Evolutionary conservation across 2,329 filamentous ascomycete genomes (phyloP).

Genomic region (Talaromyces islandicus): DNA sequence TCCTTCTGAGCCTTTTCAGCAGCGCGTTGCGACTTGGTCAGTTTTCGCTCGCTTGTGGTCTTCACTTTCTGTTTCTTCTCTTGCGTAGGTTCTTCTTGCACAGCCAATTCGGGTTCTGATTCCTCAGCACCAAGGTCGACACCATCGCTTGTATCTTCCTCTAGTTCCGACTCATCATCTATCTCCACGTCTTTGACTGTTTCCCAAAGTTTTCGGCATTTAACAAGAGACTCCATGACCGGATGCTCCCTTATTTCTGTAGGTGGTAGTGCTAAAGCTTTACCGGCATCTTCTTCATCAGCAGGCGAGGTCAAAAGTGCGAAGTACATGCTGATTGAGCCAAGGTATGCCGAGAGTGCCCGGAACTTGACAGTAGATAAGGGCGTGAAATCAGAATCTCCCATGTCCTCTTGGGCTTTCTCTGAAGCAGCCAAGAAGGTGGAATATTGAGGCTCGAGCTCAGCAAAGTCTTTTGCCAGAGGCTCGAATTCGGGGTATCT

Average conservation of each 20-base stretch:
- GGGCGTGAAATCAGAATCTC: slow-evolving; percentile 37
- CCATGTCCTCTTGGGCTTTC: slow-evolving; percentile 44
- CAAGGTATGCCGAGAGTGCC: slow-evolving; percentile 78
- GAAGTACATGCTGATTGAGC: slow-evolving; percentile 87
- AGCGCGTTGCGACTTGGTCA: slow-evolving; percentile 45
- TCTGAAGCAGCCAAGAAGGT: slow-evolving; percentile 55
- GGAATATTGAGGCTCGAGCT: slow-evolving; percentile 59
- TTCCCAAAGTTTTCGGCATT: slow-evolving; percentile 75
- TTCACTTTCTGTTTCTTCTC: slow-evolving; percentile 25
- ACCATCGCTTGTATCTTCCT: slow-evolving; percentile 11
- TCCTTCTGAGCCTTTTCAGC: slow-evolving; percentile 50
- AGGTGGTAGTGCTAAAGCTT: slow-evolving; percentile 60
- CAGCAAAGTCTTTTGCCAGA: slow-evolving; percentile 70
- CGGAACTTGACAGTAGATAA: slow-evolving; percentile 68
- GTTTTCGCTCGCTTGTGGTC: slow-evolving; percentile 34
- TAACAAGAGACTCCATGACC: slow-evolving; percentile 78
- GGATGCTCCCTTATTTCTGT: slow-evolving; percentile 81
- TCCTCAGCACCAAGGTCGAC: slow-evolving; percentile 22
- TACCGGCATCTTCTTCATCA: slow-evolving; percentile 47
- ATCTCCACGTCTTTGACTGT: slow-evolving; percentile 62
- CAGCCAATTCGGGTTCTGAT: slow-evolving; percentile 11
- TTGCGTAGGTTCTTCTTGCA: slow-evolving; percentile 12
- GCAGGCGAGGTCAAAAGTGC: slow-evolving; percentile 80
- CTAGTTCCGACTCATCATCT: slow-evolving; percentile 33
- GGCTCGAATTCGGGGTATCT: slow-evolving; percentile 91